These are phyloP conservation scores for Ceratocystis alfenasii DNA, from an alignment of 2,329 filamentous ascomycete genomes.

Conservation along the genomic window DNA sequence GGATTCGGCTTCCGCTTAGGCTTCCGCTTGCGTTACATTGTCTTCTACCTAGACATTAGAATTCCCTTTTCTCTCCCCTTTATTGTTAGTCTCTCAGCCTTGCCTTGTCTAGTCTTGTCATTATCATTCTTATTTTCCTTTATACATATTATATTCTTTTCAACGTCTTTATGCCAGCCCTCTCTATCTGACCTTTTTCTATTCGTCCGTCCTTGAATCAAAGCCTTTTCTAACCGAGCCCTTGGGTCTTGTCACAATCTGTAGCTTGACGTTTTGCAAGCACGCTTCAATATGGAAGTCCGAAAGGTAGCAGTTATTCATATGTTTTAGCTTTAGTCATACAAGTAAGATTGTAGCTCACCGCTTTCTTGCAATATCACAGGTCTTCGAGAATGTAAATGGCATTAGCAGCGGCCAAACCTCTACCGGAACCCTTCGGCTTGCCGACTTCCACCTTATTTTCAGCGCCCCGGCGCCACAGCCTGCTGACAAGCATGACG, in stretches of 20 bases:
- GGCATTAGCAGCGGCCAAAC: slow-evolving; percentile 48
- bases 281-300: slow-evolving; percentile 17
- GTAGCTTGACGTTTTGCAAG: neutral
- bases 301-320: slow-evolving; percentile 16
- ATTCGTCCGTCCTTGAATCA: neutral
- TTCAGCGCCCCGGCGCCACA: slow-evolving; percentile 37
- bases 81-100: slow-evolving; percentile 7
- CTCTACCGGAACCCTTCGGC: slow-evolving; percentile 45
- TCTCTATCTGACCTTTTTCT: neutral
- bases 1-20: neutral
- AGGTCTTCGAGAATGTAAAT: slow-evolving; percentile 47
- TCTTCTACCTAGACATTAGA: neutral
- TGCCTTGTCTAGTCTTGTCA: slow-evolving; percentile 14
- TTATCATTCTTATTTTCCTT: slow-evolving; percentile 1
- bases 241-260: neutral
- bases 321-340: neutral
- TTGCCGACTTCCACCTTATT: slow-evolving; percentile 51
- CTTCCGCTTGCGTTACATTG: neutral
- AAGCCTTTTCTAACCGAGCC: neutral
- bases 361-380: slow-evolving; percentile 7
- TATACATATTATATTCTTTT: neutral
- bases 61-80: neutral
- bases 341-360: slow-evolving; percentile 11
- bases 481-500: slow-evolving; percentile 26
- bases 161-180: neutral